A percentile compares a stretch with the other conserved stretches of the same genome.
Evolutionary conservation across 2,329 filamentous ascomycete genomes (phyloP).

Genomic region (Xylaria sp.): DNA sequence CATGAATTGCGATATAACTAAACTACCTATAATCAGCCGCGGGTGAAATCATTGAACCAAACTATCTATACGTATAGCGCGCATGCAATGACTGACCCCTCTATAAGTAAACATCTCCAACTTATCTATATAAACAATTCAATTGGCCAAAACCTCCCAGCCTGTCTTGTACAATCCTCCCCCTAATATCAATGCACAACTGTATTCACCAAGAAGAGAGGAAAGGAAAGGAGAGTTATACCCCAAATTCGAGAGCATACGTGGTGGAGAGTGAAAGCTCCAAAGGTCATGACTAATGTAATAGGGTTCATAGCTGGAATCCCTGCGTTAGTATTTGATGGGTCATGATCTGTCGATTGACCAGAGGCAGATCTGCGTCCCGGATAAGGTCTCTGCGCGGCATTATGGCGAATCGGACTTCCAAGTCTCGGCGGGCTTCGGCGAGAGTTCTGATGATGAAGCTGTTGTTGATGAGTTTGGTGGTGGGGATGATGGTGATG

Average conservation of each 20-base stretch:
- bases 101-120: background rate
- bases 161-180: background rate
- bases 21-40: conserved; percentile 10
- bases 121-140: conserved; percentile 13
- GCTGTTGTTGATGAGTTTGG: conserved; percentile 14
- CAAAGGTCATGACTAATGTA: no score
- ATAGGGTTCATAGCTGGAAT: conserved; percentile 36
- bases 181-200: conserved; percentile 23
- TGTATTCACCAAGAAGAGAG: conserved; percentile 1
- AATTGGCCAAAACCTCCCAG: background rate
- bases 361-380: conserved; percentile 37
- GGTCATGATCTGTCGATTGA: conserved; percentile 41
- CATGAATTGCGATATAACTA: conserved; percentile 13
- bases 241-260: background rate
- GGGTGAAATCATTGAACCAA: conserved; percentile 17
- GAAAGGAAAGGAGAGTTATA: no score
- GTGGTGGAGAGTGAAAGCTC: background rate
- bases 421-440: conserved; percentile 22
- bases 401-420: conserved; percentile 26
- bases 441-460: conserved; percentile 17
- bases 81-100: conserved; percentile 20
- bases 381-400: conserved; percentile 32
- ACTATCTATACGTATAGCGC: conserved; percentile 13
- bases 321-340: conserved; percentile 42
- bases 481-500: conserved; percentile 19